Evolutionary conservation across 139 green algal species (phyloP).

Genomic region (Picochlorum sp.): DNA sequence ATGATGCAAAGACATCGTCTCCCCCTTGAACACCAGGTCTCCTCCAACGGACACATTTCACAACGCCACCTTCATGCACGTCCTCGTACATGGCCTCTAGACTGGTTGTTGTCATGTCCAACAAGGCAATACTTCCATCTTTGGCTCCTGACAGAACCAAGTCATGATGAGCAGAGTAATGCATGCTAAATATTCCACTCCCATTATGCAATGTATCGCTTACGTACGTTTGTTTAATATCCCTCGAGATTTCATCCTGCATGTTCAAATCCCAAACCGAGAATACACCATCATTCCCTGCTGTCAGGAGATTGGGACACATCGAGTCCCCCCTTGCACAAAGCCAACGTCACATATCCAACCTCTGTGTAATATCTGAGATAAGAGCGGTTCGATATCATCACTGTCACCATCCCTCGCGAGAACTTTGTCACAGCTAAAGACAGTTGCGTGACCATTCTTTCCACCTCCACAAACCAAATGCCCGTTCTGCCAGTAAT

Average conservation of each 20-base stretch:
- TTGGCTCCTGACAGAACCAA: slow-evolving; percentile 22
- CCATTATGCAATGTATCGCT: neutral
- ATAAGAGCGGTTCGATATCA: slow-evolving; percentile 17
- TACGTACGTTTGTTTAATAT: slow-evolving; percentile 2
- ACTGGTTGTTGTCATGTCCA: neutral
- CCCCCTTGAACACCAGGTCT: neutral
- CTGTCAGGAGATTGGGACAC: slow-evolving; percentile 17
- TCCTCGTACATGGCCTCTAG: slow-evolving; percentile 2
- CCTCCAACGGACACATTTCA: slow-evolving; percentile 31
- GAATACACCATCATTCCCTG: slow-evolving; percentile 26
- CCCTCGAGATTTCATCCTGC: neutral
- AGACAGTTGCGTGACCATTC: slow-evolving; percentile 1
- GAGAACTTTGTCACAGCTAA: neutral
- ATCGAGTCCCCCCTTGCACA: neutral
- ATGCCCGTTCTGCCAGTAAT: slow-evolving; percentile 7
- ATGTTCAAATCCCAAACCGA: slow-evolving; percentile 22
- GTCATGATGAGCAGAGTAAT: neutral
- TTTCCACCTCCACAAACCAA: slow-evolving; percentile 21
- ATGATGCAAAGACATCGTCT: slow-evolving; percentile 18
- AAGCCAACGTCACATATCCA: slow-evolving; percentile 22
- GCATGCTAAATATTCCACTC: slow-evolving; percentile 33
- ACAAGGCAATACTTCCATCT: slow-evolving; percentile 17
- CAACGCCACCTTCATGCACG: slow-evolving; percentile 20
- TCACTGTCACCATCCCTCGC: neutral
- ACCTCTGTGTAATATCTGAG: slow-evolving; percentile 18